phyloP scores from a whole-genome alignment of 768 basidiomycete genomes.

The Grammothele lineata region DNA sequence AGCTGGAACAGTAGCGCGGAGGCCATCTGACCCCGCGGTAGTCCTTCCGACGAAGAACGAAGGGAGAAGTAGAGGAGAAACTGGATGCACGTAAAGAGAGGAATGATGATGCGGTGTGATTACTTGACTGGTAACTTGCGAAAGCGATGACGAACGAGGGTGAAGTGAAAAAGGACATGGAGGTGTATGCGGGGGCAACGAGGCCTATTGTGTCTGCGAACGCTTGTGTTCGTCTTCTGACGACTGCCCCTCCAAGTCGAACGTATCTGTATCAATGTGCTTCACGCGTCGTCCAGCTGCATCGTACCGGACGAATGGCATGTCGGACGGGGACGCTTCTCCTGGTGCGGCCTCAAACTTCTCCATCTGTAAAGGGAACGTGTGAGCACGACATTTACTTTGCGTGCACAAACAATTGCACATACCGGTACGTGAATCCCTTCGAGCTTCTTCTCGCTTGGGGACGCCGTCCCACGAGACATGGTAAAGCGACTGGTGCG shows the following conservation, averaged over 20 bases:
- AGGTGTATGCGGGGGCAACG: too few species aligned
- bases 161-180: too few species aligned
- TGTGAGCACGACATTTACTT: neutral
- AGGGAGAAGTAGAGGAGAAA: too few species aligned
- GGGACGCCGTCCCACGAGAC: slow-evolving; percentile 18
- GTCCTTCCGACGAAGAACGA: too few species aligned
- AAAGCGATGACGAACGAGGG: too few species aligned
- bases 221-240: slow-evolving; percentile 63
- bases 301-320: slow-evolving; percentile 48
- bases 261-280: slow-evolving; percentile 27
- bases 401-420: neutral
- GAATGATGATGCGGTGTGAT: too few species aligned
- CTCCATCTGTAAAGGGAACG: slow-evolving; percentile 48
- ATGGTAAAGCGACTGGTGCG: slow-evolving; percentile 34
- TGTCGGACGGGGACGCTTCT: slow-evolving; percentile 15
- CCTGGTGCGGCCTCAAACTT: slow-evolving; percentile 38
- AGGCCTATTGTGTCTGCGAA: slow-evolving; percentile 25
- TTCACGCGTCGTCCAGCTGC: slow-evolving; percentile 43
- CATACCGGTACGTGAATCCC: slow-evolving; percentile 57
- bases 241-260: slow-evolving; percentile 56
- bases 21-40: too few species aligned
- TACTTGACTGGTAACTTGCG: too few species aligned
- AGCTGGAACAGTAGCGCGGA: too few species aligned
- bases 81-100: too few species aligned
- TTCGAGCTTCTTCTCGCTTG: slow-evolving; percentile 35